Conservation (phyloP, 2,329 filamentous ascomycete species). For the Neofusicoccum sp. region DNA sequence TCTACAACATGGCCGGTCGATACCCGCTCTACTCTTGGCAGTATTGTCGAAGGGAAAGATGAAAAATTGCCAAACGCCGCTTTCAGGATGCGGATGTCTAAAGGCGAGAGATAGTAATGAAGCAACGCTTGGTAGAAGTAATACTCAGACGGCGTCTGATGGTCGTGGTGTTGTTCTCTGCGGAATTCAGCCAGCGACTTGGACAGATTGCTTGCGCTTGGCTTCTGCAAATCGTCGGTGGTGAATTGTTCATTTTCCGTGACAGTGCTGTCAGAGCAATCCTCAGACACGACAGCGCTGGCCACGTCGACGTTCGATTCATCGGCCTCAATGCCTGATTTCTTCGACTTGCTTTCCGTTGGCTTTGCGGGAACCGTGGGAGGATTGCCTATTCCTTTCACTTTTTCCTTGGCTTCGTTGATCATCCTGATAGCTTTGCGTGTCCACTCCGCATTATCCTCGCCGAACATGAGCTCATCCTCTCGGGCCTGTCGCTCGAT, state of each 20-base stretch:
- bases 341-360: conserved; percentile 47
- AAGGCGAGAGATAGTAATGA: conserved; percentile 83
- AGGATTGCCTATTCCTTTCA: conserved; percentile 66
- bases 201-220: conserved; percentile 12
- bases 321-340: conserved; percentile 33
- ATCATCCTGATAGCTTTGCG: conserved; percentile 77
- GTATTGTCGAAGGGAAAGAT: conserved; percentile 77
- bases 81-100: conserved; percentile 91
- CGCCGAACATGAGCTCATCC: conserved; percentile 87
- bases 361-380: conserved; percentile 54
- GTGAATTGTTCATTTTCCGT: background rate
- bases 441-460: conserved; percentile 84
- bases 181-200: conserved; percentile 17
- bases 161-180: conserved; percentile 40
- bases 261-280: no score
- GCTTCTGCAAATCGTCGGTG: background rate
- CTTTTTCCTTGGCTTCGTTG: conserved; percentile 71
- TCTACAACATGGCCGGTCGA: conserved; percentile 86
- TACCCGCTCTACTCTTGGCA: conserved; percentile 85
- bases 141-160: conserved; percentile 57
- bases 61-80: conserved; percentile 82
- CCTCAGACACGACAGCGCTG: background rate
- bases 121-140: conserved; percentile 86
- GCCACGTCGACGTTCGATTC: background rate
- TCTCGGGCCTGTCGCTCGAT: conserved; percentile 76